Base-by-base conservation (phyloP, 495 filamentous ascomycete species). In the Aspergillus bertholletiae region DNA sequence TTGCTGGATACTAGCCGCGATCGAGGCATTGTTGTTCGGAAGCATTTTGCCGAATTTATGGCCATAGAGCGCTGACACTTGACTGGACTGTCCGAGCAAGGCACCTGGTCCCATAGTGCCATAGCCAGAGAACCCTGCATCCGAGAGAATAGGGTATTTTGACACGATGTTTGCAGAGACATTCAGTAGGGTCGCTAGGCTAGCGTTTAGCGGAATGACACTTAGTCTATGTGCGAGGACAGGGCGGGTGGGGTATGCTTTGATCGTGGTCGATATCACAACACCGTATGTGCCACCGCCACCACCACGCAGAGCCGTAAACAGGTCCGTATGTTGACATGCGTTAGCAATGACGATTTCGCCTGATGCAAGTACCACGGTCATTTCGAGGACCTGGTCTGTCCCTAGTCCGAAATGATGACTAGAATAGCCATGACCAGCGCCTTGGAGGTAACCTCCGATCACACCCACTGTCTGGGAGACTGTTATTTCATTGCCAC, bases 271-370 rank as follows among this genome's bases (percentile, higher is more conserved):
- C 27, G 68, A 71, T 37, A 73, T 57, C 9, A 79, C 72, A 18
- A 80, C 66, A 34, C 70, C 77, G 53, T 74, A 81, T 48, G 67
- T 79, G 20, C 76, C 74, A 23, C 67, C 65, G 12, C 79, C 79
- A 8, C 68, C 70, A 28, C 62, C 53, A 6, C 81, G 74, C 21
- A 84, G 61, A 9, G 74, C 74, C 26, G 70, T 83, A 68, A 81
- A 85, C n/a, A 85, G 75, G 45, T 85, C 83, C 0, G 72, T 28
- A 56, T 85, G 73, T 41, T 74, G 65, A 21, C 67, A 67, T 5
- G 73, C 55, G 51, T 73, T 77, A 13, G 78, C 79, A 0, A 68
- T 81, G 2, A 74, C 65, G 13, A 74, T 64, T 15, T 60, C 37
- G 9, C 82, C 82, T 20, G 76, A 67, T 23, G 81, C 74, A 0